Base-by-base conservation (phyloP, 169 alveolate species). In the Plasmodium cynomolgi region DNA sequence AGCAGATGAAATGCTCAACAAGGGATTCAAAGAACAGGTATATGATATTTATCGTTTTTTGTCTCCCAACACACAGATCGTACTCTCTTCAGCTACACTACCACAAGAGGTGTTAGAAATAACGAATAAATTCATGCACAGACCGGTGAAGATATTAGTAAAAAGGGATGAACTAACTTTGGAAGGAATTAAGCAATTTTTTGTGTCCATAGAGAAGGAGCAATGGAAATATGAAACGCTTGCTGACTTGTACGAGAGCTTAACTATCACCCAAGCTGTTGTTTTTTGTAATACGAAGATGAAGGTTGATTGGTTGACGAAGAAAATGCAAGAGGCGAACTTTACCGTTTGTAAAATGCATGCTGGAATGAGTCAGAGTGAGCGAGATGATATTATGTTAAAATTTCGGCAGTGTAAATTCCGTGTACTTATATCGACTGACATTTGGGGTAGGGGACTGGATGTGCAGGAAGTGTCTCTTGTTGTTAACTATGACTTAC, bases 1-100 rank as follows among this genome's bases (percentile, higher is more conserved):
- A 96, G 99, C 99, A 37, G 99, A 99, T 95, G 99, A 99, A 97
- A 98, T 99, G 99, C 97, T 99, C 41, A 98, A 99, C 47, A 98
- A 99, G 85, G 99, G 99, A 17, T 99, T 99, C 97, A 98, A 98
- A 97, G 98, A 97, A 44, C 99, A 98, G 84, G 98, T 98, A 47
- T 97, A 97, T 85, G 99, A 98, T 73, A 98, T 96, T 6, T 96
- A 86, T 88, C 81, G 96, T 82, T 81, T 95, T 29, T 82, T 96
- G 81, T 97, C 98, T 0, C 97, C 96, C 37, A 97, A 95, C 58
- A 95, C 96, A 75, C 98, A 97, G 84, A 98, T 98, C 47, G 98
- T 99, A 9, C 96, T 99, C 41, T 99, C 99, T 95, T 97, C 99
- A 50, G 99, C 99, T 79, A 99, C 99, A 44, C 98, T 98, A 99